Percentiles rank a stretch among this genome's conserved stretches.
These are phyloP conservation scores for Huntiella moniliformis DNA, from an alignment of 2,329 filamentous ascomycete species.

Conservation along the genomic window DNA sequence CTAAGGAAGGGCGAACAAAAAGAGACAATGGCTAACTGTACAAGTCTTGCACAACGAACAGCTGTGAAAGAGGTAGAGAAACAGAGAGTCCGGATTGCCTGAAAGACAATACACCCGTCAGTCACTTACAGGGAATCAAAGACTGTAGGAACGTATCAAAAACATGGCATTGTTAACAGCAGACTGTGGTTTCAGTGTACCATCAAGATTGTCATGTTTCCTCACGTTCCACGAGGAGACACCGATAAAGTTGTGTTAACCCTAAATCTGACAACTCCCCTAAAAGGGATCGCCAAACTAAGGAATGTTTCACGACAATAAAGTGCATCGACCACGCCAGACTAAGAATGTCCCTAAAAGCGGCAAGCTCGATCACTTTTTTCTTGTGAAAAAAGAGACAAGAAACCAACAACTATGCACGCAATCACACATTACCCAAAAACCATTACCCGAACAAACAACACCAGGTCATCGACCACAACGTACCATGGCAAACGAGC, in stretches of 20 bases:
- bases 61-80: background rate
- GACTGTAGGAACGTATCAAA: background rate
- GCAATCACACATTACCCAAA: conserved; percentile 1
- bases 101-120: background rate
- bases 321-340: too few relatives aligned
- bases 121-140: background rate
- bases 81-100: background rate
- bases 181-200: conserved; percentile 1
- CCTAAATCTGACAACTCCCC: background rate
- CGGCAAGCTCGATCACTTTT: background rate
- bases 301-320: too few relatives aligned
- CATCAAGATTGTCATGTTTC: background rate
- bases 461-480: background rate
- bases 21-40: background rate
- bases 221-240: background rate
- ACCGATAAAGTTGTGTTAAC: background rate
- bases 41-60: background rate
- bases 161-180: background rate
- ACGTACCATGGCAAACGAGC: background rate
- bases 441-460: background rate
- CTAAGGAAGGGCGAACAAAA: background rate
- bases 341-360: background rate
- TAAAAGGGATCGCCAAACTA: background rate
- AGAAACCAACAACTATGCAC: background rate
- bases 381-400: background rate